These are phyloP conservation scores for Globisporangium recalcitrans DNA, from an alignment of 352 stramenopile species.

Conservation along the genomic window DNA sequence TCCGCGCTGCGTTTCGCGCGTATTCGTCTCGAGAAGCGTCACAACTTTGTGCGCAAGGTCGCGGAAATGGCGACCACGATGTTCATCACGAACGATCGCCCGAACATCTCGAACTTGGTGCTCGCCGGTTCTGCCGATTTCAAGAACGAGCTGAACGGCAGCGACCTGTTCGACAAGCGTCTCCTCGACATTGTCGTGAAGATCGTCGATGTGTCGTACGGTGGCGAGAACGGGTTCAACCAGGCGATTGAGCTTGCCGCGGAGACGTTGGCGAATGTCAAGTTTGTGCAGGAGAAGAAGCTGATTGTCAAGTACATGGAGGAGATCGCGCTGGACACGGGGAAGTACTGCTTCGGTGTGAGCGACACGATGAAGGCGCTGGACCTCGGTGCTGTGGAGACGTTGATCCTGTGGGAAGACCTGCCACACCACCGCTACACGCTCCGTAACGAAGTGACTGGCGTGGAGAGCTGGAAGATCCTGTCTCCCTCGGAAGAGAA, in stretches of 20 bases:
- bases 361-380: slow-evolving; percentile 97
- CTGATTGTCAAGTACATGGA: slow-evolving; percentile 99
- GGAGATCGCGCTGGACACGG: slow-evolving; percentile 98
- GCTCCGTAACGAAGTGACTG: slow-evolving; percentile 92
- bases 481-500: slow-evolving; percentile 85
- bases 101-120: slow-evolving; percentile 97
- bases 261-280: slow-evolving; percentile 98
- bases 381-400: slow-evolving; percentile 98
- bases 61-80: slow-evolving; percentile 97
- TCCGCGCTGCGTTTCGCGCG: slow-evolving; percentile 99
- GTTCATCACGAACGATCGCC: slow-evolving; percentile 98
- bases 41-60: slow-evolving; percentile 99
- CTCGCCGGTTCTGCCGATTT: slow-evolving; percentile 99
- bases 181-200: slow-evolving; percentile 96
- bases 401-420: slow-evolving; percentile 99
- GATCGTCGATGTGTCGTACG: slow-evolving; percentile 99
- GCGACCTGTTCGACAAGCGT: slow-evolving; percentile 97
- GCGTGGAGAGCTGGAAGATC: slow-evolving; percentile 79
- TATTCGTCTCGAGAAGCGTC: slow-evolving; percentile 98
- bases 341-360: slow-evolving; percentile 99
- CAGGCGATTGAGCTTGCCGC: slow-evolving; percentile 98
- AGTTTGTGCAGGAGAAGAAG: slow-evolving; percentile 99
- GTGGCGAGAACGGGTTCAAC: slow-evolving; percentile 99
- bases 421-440: slow-evolving; percentile 93
- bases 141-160: slow-evolving; percentile 96